Conservation (phyloP, 2,329 filamentous ascomycete genomes). For the Penicillium olsonii region DNA sequence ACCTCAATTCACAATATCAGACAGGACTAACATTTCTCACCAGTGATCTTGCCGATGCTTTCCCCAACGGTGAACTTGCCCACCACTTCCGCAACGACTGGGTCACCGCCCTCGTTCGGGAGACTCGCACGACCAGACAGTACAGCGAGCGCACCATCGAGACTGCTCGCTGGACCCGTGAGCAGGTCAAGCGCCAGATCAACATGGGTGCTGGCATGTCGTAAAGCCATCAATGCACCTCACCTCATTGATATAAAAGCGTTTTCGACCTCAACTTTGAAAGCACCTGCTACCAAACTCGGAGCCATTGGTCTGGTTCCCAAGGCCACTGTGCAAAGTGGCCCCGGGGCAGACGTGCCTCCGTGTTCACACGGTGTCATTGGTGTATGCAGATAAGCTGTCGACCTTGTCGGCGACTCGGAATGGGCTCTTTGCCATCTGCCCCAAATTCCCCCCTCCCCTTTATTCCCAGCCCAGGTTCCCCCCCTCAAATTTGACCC, state of each 20-base stretch:
- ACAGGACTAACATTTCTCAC: conserved; percentile 37
- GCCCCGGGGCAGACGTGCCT: background rate
- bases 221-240: conserved; percentile 25
- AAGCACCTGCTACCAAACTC: background rate
- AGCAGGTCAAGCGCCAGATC: conserved; percentile 90
- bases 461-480: conserved; percentile 10
- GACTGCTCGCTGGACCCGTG: conserved; percentile 94
- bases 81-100: conserved; percentile 87
- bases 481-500: conserved; percentile 3
- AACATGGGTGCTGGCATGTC: conserved; percentile 43
- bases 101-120: conserved; percentile 86
- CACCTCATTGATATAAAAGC: conserved; percentile 7
- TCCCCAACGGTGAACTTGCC: conserved; percentile 83
- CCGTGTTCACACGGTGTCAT: background rate
- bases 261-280: background rate
- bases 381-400: background rate
- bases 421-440: background rate
- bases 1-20: background rate
- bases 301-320: background rate
- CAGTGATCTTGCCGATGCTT: conserved; percentile 91
- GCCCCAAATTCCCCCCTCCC: conserved; percentile 1
- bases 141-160: conserved; percentile 83
- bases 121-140: conserved; percentile 86
- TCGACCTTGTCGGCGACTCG: background rate
- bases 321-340: background rate